These are phyloP conservation scores for Corymbia calophylla DNA, from an alignment of 441 rosid genomes.

Conservation along the genomic window DNA sequence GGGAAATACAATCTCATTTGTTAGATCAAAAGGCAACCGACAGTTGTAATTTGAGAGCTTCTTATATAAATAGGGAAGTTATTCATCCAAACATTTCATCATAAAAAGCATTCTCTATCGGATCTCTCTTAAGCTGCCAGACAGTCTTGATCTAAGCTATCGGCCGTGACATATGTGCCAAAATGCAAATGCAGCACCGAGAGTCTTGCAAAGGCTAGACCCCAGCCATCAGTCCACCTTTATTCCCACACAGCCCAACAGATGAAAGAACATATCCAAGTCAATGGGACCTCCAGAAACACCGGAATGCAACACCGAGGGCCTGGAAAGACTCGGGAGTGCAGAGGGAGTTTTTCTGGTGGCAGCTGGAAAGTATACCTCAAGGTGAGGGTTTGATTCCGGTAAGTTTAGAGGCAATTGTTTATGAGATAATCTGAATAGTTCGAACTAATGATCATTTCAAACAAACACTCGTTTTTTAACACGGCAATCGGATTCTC, in stretches of 20 bases:
- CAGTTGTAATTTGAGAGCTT: fast-evolving
- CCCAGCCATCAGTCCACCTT: neutral
- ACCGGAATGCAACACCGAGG: neutral
- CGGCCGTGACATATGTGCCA: too few species aligned
- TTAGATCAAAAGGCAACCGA: neutral
- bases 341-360: neutral
- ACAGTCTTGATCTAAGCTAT: too few species aligned
- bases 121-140: too few species aligned
- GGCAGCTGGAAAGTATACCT: neutral
- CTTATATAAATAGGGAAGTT: neutral
- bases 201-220: too few species aligned
- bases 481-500: too few species aligned
- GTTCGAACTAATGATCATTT: too few species aligned
- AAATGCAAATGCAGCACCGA: too few species aligned
- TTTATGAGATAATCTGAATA: too few species aligned
- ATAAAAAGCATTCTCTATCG: neutral
- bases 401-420: too few species aligned
- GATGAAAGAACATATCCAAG: neutral
- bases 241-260: neutral
- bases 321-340: neutral
- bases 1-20: neutral
- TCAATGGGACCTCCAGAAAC: neutral
- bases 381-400: too few species aligned
- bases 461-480: too few species aligned
- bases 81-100: neutral